A percentile compares a stretch with the other conserved stretches of the same genome.
phyloP scores from a whole-genome alignment of 768 basidiomycete species.

The Leccinum truebloodii region DNA sequence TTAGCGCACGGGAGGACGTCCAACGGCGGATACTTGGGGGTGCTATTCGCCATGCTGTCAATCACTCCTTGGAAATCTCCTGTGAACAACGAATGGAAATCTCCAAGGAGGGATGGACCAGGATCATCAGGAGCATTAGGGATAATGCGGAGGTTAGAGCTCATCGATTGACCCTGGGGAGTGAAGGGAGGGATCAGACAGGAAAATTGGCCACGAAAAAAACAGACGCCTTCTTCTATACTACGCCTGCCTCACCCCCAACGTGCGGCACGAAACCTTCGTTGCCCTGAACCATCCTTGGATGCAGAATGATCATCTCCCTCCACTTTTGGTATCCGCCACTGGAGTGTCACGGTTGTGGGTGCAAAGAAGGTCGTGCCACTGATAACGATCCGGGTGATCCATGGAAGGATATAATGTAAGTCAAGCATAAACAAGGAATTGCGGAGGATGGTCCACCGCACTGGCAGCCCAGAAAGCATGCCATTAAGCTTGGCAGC shows the following conservation, averaged over 20 bases:
- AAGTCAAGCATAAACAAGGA: neutral
- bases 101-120: slow-evolving; percentile 9
- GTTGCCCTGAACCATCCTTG: neutral
- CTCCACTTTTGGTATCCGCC: slow-evolving; percentile 10
- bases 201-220: neutral
- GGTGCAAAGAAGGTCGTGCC: neutral
- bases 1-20: too few species aligned
- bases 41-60: slow-evolving; percentile 2
- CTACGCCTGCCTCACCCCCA: slow-evolving; percentile 15
- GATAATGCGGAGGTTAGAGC: slow-evolving; percentile 18
- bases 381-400: neutral
- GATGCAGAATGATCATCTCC: slow-evolving; percentile 17
- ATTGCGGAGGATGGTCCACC: neutral
- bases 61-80: slow-evolving; percentile 18
- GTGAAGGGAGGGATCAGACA: slow-evolving; percentile 1
- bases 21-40: slow-evolving; percentile 26
- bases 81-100: slow-evolving; percentile 12
- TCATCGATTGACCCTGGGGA: slow-evolving; percentile 10
- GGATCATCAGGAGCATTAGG: slow-evolving; percentile 15
- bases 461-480: neutral
- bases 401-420: neutral
- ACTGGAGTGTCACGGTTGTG: neutral
- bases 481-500: neutral
- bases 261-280: slow-evolving; percentile 15
- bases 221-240: neutral